Conservation (phyloP, 1,139 yeast genomes). For the Scheffersomyces cryptocercus region DNA sequence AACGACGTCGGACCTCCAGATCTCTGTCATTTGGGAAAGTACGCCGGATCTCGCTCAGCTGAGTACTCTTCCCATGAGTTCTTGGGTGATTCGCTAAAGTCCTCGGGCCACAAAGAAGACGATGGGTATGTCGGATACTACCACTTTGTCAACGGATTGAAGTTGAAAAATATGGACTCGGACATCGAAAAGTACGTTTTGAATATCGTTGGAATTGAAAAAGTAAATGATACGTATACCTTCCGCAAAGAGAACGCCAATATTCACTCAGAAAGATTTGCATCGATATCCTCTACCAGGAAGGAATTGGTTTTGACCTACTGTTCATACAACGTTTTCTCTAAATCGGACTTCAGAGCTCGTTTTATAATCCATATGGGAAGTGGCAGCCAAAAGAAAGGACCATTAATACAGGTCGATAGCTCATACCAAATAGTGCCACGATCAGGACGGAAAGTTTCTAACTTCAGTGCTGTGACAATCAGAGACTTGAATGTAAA, state of each 20-base stretch:
- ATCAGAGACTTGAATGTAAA: conserved; percentile 18
- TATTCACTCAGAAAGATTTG: conserved; percentile 4
- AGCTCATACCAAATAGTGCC: conserved; percentile 31
- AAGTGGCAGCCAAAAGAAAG: conserved; percentile 19
- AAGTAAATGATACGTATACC: conserved; percentile 17
- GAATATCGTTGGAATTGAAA: conserved; percentile 28
- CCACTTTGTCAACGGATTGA: conserved; percentile 41
- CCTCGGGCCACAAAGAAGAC: conserved; percentile 20
- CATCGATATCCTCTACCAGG: conserved; percentile 18
- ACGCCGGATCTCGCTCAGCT: conserved; percentile 33
- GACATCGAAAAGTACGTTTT: conserved; percentile 34
- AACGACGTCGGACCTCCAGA: conserved; percentile 37
- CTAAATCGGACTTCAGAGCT: conserved; percentile 48
- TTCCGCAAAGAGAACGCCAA: conserved; percentile 10
- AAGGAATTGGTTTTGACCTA: conserved; percentile 46
- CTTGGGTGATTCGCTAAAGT: conserved; percentile 8
- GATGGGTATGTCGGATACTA: conserved; percentile 46
- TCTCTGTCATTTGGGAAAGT: conserved; percentile 41
- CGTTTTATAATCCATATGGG: conserved; percentile 29
- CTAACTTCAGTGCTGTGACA: conserved; percentile 18
- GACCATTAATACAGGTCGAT: conserved; percentile 25
- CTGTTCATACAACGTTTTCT: conserved; percentile 52
- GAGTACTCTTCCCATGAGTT: conserved; percentile 33
- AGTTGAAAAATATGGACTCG: conserved; percentile 18
- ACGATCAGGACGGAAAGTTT: conserved; percentile 19